These are phyloP conservation scores for Paramecium tetraurelia DNA, from an alignment of 73 alveolate genomes.

Conservation along the genomic window DNA sequence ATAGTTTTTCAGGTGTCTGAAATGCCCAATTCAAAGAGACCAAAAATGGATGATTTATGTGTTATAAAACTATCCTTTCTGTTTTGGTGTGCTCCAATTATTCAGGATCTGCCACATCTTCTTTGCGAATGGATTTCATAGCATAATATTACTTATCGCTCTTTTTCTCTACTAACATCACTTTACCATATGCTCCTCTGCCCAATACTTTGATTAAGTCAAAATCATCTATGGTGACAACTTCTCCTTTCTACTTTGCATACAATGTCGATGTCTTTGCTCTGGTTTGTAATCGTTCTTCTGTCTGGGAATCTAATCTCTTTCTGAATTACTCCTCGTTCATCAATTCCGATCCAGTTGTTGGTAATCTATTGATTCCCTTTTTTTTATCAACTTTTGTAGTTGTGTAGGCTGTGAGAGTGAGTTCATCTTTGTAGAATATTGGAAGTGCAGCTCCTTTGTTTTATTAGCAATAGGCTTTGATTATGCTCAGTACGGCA, in stretches of 20 bases:
- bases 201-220: slow-evolving; percentile 76
- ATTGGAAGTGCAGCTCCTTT: slow-evolving; percentile 48
- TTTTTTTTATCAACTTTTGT: slow-evolving; percentile 83
- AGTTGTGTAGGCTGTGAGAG: slow-evolving; percentile 74
- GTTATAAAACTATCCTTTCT: slow-evolving; percentile 88
- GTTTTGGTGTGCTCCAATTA: slow-evolving; percentile 85
- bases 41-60: slow-evolving; percentile 85
- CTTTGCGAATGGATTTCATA: slow-evolving; percentile 81
- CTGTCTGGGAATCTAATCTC: neutral
- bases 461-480: slow-evolving; percentile 26
- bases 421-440: slow-evolving; percentile 60
- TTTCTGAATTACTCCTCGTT: slow-evolving; percentile 70
- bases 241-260: slow-evolving; percentile 45
- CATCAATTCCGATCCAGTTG: slow-evolving; percentile 64
- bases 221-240: slow-evolving; percentile 74
- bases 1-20: slow-evolving; percentile 79
- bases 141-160: slow-evolving; percentile 71
- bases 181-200: slow-evolving; percentile 83
- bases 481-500: slow-evolving; percentile 30
- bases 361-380: slow-evolving; percentile 77
- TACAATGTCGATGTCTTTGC: slow-evolving; percentile 57
- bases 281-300: slow-evolving; percentile 55
- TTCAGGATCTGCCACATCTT: slow-evolving; percentile 86
- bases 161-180: slow-evolving; percentile 75
- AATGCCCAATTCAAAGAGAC: slow-evolving; percentile 80